These are phyloP conservation scores for Lichtheimia ramosa DNA, from an alignment of 371 early-diverging fungal genomes.

Conservation along the genomic window DNA sequence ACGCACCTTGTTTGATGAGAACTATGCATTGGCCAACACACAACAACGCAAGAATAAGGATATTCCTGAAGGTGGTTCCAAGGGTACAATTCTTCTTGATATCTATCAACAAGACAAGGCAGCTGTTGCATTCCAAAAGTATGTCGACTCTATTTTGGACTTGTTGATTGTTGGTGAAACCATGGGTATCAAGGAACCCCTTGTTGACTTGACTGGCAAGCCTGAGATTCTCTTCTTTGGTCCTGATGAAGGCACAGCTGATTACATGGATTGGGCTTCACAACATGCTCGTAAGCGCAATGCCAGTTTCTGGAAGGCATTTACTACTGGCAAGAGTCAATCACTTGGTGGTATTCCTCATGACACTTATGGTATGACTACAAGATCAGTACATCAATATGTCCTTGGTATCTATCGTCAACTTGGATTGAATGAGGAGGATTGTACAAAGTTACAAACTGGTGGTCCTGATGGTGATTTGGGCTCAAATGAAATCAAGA, in stretches of 20 bases:
- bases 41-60: conserved; percentile 99
- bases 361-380: conserved; percentile 97
- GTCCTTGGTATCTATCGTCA: conserved; percentile 94
- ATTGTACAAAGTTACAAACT: conserved; percentile 90
- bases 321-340: conserved; percentile 98
- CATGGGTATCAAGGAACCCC: conserved; percentile 95
- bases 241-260: conserved; percentile 98
- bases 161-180: conserved; percentile 88
- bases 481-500: conserved; percentile 98
- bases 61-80: conserved; percentile 98
- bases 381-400: conserved; percentile 97
- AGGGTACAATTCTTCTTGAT: conserved; percentile 96
- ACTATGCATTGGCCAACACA: conserved; percentile 94
- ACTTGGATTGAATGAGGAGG: conserved; percentile 77
- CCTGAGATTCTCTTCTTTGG: conserved; percentile 98
- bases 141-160: conserved; percentile 94
- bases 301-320: conserved; percentile 98
- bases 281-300: conserved; percentile 91
- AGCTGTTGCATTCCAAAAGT: conserved; percentile 97
- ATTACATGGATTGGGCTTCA: conserved; percentile 98
- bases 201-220: conserved; percentile 88
- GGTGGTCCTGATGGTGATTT: conserved; percentile 99
- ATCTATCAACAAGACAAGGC: conserved; percentile 93
- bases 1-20: conserved; percentile 95
- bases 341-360: conserved; percentile 97